Base-by-base conservation (phyloP, 176 grass and related monocot species). In the Chrysopogon serrulatus region DNA sequence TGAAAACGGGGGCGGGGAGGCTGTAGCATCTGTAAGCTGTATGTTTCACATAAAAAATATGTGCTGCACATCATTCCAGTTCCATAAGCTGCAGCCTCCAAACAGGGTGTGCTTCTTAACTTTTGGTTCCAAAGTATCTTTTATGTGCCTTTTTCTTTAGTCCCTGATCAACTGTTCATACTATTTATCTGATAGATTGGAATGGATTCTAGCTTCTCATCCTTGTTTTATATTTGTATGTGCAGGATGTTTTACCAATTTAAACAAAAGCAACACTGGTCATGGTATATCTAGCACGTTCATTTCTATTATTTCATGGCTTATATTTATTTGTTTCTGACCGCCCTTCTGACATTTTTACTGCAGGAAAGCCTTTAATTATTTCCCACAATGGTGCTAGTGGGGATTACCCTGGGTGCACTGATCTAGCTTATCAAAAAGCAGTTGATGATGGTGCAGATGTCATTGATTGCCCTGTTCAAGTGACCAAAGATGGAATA, bases 381-480 rank as follows among this genome's bases (percentile, higher is more conserved):
- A 99, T 99, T 83, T 92, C 96, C 14, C 83, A 99, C 71, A 87
- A 96, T 63, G 96, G 96, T 83, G 96, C 96, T 74, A 99, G 96
- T 84, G 96, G 96, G 39, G 93, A 96, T 76, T 99, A 94, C 75
- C 93, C 96, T 60, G 93, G 60, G 49, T 99, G 96, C 81, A 99
- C 96, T 59, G 90, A 96, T 81, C 82, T 99, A 64, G 93, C 96
- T 77, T 99, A 99, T 85, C 77, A 89, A 64, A 87, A 94, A 80
- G 93, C 96, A 73, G 87, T 90, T 74, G 33, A 84, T 4, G 89
- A 87, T 53, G 91, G 93, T 74, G 96, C 96, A 40, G 96, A 99
- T 92, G 88, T 96, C 74, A 96, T 99, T 47, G 96, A 99, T 70
- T 99, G 96, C 57, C 81, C 89, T 65, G 85, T 99, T 80, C 96